phyloP scores from a whole-genome alignment of 805 yeast genomes.

The Sugiyamaella marilandica region DNA sequence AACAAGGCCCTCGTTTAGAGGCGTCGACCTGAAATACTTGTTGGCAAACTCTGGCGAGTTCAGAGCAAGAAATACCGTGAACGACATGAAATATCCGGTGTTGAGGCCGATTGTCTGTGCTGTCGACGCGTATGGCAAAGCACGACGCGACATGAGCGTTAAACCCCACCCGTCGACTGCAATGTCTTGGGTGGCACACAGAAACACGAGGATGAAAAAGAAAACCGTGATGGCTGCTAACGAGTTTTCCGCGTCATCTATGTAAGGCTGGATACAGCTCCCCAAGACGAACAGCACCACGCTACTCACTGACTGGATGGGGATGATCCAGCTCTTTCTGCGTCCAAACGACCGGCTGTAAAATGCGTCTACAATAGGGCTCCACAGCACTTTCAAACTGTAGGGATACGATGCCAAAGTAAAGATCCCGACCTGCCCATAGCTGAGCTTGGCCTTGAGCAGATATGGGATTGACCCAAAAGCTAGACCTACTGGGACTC shows the following conservation, averaged over 20 bases:
- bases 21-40: constrained; percentile 62
- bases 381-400: constrained; percentile 87
- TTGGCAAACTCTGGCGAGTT: constrained; percentile 92
- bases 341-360: constrained; percentile 68
- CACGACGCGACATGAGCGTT: constrained; percentile 71
- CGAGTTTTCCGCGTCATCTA: constrained; percentile 45
- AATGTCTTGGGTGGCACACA: constrained; percentile 96
- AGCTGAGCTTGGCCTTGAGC: constrained; percentile 73
- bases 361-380: constrained; percentile 90
- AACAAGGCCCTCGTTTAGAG: constrained; percentile 60
- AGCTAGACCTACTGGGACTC: constrained; percentile 94
- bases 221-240: constrained; percentile 56
- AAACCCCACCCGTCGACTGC: constrained; percentile 99
- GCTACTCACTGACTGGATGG: constrained; percentile 81
- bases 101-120: constrained; percentile 96
- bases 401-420: constrained; percentile 93
- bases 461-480: constrained; percentile 92
- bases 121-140: constrained; percentile 88
- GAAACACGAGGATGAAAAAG: constrained; percentile 72
- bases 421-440: constrained; percentile 86
- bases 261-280: constrained; percentile 40
- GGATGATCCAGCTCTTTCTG: constrained; percentile 90
- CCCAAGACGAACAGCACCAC: constrained; percentile 65
- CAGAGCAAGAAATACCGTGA: constrained; percentile 85
- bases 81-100: constrained; percentile 85